phyloP scores from a whole-genome alignment of 371 early-diverging fungal species.

The Quaeritorhiza haematococci region DNA sequence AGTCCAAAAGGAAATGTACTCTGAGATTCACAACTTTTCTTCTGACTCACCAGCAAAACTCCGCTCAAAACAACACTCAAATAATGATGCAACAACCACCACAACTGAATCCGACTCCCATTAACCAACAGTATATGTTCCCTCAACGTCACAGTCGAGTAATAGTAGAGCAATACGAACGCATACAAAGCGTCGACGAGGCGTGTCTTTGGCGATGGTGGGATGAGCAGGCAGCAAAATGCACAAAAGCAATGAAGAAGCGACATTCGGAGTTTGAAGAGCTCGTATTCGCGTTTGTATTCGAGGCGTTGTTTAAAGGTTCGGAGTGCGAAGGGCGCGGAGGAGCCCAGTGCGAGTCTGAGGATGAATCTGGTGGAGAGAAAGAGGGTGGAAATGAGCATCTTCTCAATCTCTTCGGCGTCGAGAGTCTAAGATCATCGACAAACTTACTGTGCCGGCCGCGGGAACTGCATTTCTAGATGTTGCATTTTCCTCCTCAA shows the following conservation, averaged over 20 bases:
- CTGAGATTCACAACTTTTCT: background rate
- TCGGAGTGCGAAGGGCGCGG: constrained; percentile 30
- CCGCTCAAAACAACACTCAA: constrained; percentile 23
- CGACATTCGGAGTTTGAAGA: constrained; percentile 41
- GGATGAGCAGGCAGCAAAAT: constrained; percentile 2
- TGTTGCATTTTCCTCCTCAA: constrained; percentile 20
- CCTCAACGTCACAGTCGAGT: constrained; percentile 40
- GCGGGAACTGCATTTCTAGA: constrained; percentile 26
- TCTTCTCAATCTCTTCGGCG: background rate
- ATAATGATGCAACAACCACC: constrained; percentile 47
- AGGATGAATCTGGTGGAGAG: constrained; percentile 24
- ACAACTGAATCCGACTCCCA: constrained; percentile 36
- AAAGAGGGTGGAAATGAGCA: background rate
- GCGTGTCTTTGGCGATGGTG: background rate
- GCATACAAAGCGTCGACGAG: constrained; percentile 28
- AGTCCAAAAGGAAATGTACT: background rate
- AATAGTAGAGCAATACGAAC: constrained; percentile 39
- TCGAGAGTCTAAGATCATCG: constrained; percentile 3
- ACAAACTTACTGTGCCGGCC: constrained; percentile 22
- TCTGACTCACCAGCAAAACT: constrained; percentile 17
- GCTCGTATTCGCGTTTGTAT: constrained; percentile 46
- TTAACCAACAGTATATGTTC: constrained; percentile 45
- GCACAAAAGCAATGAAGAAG: constrained; percentile 14
- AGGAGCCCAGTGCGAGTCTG: constrained; percentile 30
- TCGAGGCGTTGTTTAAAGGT: constrained; percentile 29